These are phyloP conservation scores for Carex arenaria DNA, from an alignment of 202 grass and related monocot genomes.

Conservation along the genomic window DNA sequence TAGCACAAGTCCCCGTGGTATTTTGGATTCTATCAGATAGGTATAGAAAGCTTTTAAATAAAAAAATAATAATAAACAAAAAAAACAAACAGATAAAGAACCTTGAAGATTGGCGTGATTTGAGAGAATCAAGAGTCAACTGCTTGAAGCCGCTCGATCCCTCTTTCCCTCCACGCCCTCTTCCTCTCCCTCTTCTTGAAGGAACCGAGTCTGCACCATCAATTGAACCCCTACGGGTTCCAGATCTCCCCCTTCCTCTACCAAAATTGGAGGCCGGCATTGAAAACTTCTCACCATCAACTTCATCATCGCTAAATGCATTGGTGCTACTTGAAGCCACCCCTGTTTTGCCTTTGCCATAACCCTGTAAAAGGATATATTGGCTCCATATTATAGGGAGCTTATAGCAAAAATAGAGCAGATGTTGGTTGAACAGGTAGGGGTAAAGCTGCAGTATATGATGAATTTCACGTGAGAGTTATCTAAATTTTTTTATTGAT, in stretches of 20 bases:
- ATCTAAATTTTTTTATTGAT: background rate
- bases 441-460: background rate
- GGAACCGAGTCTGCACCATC: conserved; percentile 26
- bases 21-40: background rate
- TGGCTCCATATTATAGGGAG: background rate
- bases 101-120: conserved; percentile 59
- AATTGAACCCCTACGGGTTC: conserved; percentile 40
- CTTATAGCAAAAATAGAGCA: background rate
- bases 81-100: conserved; percentile 15
- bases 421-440: background rate
- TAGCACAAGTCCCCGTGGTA: background rate
- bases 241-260: conserved; percentile 52
- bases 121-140: conserved; percentile 72
- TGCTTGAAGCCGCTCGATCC: conserved; percentile 36
- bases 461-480: background rate
- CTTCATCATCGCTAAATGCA: conserved; percentile 85
- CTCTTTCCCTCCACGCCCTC: conserved; percentile 22
- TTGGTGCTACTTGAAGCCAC: conserved; percentile 40
- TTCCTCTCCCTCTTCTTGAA: conserved; percentile 79
- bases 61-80: background rate
- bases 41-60: conserved; percentile 3
- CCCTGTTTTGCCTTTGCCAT: conserved; percentile 46
- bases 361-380: conserved; percentile 37
- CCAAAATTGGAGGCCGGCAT: conserved; percentile 34
- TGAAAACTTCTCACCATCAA: conserved; percentile 53